Evolutionary conservation across 345 rosid species (phyloP), one percentile per base, ranked within the genome.

Genomic region (Hibiscus mutabilis): DNA sequence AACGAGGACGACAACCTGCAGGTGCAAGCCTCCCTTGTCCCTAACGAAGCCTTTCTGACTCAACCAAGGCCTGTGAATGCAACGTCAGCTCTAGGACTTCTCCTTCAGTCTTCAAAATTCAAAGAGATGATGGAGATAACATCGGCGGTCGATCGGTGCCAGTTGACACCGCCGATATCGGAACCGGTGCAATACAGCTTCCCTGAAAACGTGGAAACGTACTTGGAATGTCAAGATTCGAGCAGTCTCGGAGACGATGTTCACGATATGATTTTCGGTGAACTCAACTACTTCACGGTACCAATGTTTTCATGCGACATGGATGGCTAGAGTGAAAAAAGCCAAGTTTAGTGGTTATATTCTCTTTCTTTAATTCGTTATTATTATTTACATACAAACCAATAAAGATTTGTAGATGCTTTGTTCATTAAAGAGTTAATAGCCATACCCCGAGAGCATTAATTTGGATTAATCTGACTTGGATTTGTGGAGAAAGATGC

Each of bases 161-260:
- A 82, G 3, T 73, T 25, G 37, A 47, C 42, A 66, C 70, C 58
- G 1, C 3, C 40, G 22, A 12, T 8, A 58, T 69, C 76, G 14
- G 86, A 87, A 46, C 75, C 76, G 5, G 73, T 75, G 5, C 88
- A 76, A 18, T 79, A 90, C 77, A 87, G 86, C 77, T 91, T 91
- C 68, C 97, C 97, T 0, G 96, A 88, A 19, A 91, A 91, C 22
- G 80, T 91, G 3, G 93, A 88, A 58, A 93, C 96, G 0, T 91
- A 80, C 71, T 93, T 93, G 21, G 84, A 72, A 52, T 82, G 88
- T 64, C 92, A 85, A 69, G 91, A 91, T 18, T 75, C 90, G 13
- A 76, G 77, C 76, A 75, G 78, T 72, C 77, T 66, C n/a, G 70
- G 69, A 0, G 84, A 81, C 9, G 85, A 80, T 10, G 92, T 85